These are phyloP conservation scores for Candida pseudoviswanathii DNA, from an alignment of 1,139 yeast species.

Conservation along the genomic window DNA sequence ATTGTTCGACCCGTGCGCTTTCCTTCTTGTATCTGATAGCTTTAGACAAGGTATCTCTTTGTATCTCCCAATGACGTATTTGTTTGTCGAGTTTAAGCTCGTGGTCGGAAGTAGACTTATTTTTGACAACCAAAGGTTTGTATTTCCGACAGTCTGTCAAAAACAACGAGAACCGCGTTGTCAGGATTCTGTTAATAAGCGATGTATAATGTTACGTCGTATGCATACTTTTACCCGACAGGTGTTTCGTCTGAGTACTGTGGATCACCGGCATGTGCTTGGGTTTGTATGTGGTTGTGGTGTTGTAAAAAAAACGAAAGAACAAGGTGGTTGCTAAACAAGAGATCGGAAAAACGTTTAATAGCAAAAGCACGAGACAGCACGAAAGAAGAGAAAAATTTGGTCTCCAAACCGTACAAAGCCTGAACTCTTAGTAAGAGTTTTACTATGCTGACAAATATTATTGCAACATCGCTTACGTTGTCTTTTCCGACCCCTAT, in stretches of 20 bases:
- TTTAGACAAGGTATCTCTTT: constrained; percentile 17
- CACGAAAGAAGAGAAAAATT: not conserved
- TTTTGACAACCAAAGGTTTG: constrained; percentile 5
- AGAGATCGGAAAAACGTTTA: not conserved
- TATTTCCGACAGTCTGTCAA: constrained; percentile 2
- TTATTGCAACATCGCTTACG: not conserved
- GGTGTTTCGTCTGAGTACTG: not conserved
- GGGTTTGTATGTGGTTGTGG: not conserved
- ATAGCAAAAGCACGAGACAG: not conserved
- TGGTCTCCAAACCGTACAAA: not conserved
- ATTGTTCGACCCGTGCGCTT: constrained; percentile 9
- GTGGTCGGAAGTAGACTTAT: not conserved
- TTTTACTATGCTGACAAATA: not conserved
- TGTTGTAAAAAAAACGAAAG: not conserved
- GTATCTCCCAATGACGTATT: constrained; percentile 12
- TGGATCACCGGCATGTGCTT: not conserved
- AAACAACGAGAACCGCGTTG: not conserved
- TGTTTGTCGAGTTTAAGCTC: constrained; percentile 16
- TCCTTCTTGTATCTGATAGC: constrained; percentile 17
- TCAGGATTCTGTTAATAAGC: not conserved
- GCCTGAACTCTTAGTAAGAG: not conserved
- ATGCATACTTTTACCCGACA: not conserved
- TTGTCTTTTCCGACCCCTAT: not conserved
- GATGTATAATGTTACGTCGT: not conserved
- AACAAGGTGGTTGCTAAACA: not conserved